A percentile compares a stretch with the other conserved stretches of the same genome.
phyloP scores from a whole-genome alignment of 306 rosid species.

The Inga laurina region DNA sequence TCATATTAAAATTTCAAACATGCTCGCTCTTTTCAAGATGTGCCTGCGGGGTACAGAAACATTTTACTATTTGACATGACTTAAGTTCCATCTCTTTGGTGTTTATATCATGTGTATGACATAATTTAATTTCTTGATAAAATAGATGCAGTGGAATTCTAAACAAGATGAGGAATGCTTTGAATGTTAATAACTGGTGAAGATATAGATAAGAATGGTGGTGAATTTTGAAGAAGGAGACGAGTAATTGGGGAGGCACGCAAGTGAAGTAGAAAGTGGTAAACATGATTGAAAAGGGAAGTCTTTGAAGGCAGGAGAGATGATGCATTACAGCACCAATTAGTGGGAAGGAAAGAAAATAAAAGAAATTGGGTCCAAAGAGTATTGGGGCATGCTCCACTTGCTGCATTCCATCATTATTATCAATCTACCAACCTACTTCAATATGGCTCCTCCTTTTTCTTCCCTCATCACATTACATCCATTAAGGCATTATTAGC shows the following conservation, averaged over 20 bases:
- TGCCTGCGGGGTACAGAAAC: background rate
- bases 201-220: background rate
- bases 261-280: background rate
- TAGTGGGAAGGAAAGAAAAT: background rate
- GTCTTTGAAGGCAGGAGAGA: background rate
- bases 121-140: background rate
- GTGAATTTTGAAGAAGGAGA: background rate
- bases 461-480: slow-evolving; percentile 1
- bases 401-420: background rate
- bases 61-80: background rate
- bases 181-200: background rate
- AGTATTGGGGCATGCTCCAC: slow-evolving; percentile 11
- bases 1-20: background rate
- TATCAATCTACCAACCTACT: background rate
- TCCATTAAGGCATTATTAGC: background rate
- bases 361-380: background rate
- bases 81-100: background rate
- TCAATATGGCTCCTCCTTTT: background rate
- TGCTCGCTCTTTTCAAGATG: background rate
- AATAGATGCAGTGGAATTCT: background rate
- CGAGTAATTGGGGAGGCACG: background rate
- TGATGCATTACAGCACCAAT: background rate
- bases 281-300: background rate
- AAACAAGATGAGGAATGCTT: background rate
- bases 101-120: no score